phyloP scores from a whole-genome alignment of 2,329 filamentous ascomycete genomes.

The Cordyceps tenuipes region DNA sequence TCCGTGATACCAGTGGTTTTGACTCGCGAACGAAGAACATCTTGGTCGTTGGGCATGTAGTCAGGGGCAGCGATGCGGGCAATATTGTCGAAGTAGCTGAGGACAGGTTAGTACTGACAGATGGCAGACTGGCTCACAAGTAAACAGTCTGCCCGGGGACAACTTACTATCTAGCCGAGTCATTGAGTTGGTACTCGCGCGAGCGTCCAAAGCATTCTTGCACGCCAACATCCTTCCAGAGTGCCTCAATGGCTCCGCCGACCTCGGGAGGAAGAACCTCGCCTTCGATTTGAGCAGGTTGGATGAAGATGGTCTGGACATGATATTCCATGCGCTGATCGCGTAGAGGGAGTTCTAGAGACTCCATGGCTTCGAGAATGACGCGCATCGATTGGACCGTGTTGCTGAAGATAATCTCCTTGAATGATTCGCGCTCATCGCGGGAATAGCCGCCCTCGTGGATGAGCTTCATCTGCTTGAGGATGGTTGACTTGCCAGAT shows the following conservation, averaged over 20 bases:
- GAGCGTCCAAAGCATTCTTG: conserved; percentile 94
- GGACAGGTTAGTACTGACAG: conserved; percentile 24
- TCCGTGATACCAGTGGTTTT: conserved; percentile 97
- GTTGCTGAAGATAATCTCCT: conserved; percentile 65
- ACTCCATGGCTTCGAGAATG: conserved; percentile 62
- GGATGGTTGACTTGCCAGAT: conserved; percentile 85
- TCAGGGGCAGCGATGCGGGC: conserved; percentile 83
- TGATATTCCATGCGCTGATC: conserved; percentile 93
- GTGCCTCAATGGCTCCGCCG: conserved; percentile 80
- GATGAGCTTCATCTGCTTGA: conserved; percentile 99
- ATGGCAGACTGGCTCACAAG: neutral
- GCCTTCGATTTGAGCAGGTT: conserved; percentile 91
- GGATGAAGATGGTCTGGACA: conserved; percentile 98
- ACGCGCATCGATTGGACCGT: conserved; percentile 63
- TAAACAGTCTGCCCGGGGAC: neutral
- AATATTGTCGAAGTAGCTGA: conserved; percentile 91
- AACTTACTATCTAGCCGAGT: conserved; percentile 92
- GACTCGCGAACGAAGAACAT: conserved; percentile 90
- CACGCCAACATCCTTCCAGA: conserved; percentile 90
- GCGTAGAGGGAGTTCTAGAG: conserved; percentile 70
- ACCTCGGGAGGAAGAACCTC: conserved; percentile 92
- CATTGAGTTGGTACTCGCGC: conserved; percentile 91
- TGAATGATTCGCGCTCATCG: conserved; percentile 66
- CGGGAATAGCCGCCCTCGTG: conserved; percentile 98
- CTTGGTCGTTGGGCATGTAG: conserved; percentile 92